Evolutionary conservation across 176 grass and related monocot species (phyloP).

Genomic region (Carex pumila): DNA sequence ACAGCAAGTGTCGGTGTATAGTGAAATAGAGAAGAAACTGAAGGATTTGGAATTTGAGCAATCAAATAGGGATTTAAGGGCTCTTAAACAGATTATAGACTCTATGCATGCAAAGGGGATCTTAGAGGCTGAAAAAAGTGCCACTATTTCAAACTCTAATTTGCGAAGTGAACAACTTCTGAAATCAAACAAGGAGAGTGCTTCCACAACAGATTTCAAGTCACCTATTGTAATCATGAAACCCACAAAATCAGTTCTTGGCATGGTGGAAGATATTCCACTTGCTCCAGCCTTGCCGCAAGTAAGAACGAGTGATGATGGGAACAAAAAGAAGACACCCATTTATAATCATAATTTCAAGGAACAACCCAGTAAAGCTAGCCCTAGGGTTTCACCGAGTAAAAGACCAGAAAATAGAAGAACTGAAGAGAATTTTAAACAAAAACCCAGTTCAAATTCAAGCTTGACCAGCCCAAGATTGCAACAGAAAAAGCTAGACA

Average conservation of each 20-base stretch:
- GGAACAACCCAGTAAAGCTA: conserved; percentile 41
- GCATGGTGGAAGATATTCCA: conserved; percentile 19
- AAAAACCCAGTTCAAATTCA: conserved; percentile 45
- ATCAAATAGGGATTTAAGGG: conserved; percentile 58
- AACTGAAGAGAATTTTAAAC: conserved; percentile 45
- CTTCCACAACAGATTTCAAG: conserved; percentile 33
- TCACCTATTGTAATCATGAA: conserved; percentile 98
- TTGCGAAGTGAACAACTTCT: conserved; percentile 4
- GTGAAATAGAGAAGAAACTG: conserved; percentile 80
- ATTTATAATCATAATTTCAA: conserved; percentile 16
- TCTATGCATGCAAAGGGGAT: conserved; percentile 91
- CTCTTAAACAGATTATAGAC: conserved; percentile 79
- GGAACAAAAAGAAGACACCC: conserved; percentile 43
- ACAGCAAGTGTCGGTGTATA: conserved; percentile 63
- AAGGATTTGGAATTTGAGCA: conserved; percentile 89
- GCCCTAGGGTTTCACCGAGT: conserved; percentile 33
- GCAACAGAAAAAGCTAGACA: conserved; percentile 51
- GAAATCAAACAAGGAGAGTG: conserved; percentile 23
- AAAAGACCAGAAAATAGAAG: conserved; percentile 38
- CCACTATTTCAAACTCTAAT: conserved; percentile 28
- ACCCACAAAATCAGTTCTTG: conserved; percentile 50
- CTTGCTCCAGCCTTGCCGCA: conserved; percentile 40
- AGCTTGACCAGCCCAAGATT: conserved; percentile 68
- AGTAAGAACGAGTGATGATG: conserved; percentile 31
- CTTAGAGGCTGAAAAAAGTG: conserved; percentile 56